These are phyloP conservation scores for Beverwykella pulmonaria DNA, from an alignment of 495 filamentous ascomycete genomes.

Conservation along the genomic window DNA sequence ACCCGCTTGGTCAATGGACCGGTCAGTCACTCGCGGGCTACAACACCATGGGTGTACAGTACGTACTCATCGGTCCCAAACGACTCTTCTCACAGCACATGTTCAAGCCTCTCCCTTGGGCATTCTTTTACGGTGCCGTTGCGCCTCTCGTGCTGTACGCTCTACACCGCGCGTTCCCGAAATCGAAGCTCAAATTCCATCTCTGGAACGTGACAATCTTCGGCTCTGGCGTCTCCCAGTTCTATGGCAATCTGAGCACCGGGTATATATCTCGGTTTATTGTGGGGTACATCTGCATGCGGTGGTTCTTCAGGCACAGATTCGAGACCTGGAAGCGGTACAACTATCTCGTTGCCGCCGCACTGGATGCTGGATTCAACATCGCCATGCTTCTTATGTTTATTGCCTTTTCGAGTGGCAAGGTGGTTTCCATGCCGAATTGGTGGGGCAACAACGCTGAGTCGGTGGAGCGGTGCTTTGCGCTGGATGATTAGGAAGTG, in stretches of 20 bases:
- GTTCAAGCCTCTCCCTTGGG: slow-evolving; percentile 56
- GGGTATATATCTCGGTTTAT: slow-evolving; percentile 60
- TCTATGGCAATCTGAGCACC: slow-evolving; percentile 56
- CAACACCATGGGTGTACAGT: slow-evolving; percentile 58
- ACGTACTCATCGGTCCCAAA: slow-evolving; percentile 58
- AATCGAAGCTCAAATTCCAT: slow-evolving; percentile 50
- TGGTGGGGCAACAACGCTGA: slow-evolving; percentile 59
- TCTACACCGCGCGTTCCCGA: slow-evolving; percentile 55
- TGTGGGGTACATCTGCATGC: slow-evolving; percentile 60
- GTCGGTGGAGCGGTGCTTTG: slow-evolving; percentile 36
- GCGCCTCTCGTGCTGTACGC: slow-evolving; percentile 53
- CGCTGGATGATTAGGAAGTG: slow-evolving; percentile 18
- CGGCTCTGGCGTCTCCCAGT: slow-evolving; percentile 49
- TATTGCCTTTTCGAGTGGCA: slow-evolving; percentile 57
- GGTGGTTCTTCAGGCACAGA: slow-evolving; percentile 20
- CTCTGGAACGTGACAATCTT: slow-evolving; percentile 61
- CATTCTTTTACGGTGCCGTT: slow-evolving; percentile 58
- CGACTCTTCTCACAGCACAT: slow-evolving; percentile 55
- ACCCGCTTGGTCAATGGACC: slow-evolving; percentile 61
- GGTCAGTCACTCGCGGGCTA: slow-evolving; percentile 52
- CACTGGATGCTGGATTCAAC: slow-evolving; percentile 63
- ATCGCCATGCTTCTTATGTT: slow-evolving; percentile 60
- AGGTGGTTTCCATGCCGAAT: slow-evolving; percentile 57
- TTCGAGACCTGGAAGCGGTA: slow-evolving; percentile 61
- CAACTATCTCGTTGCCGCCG: slow-evolving; percentile 59